A percentile compares a stretch with the other conserved stretches of the same genome.
Conservation (phyloP, 1,284 basidiomycete species). For the Peniophora sp. region DNA sequence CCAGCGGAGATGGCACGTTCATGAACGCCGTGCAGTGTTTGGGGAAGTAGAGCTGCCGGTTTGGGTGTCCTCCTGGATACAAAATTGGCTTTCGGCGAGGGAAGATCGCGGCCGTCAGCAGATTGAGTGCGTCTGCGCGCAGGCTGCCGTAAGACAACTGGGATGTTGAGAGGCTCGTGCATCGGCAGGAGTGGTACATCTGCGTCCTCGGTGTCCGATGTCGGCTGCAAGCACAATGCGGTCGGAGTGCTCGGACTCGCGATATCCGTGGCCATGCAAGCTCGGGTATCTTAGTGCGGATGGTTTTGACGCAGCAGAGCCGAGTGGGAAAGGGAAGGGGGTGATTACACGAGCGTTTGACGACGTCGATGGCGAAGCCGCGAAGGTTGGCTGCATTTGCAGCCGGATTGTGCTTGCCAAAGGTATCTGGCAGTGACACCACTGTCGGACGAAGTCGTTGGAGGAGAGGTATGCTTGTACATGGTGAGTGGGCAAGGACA, state of each 20-base stretch:
- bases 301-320: slow-evolving; percentile 69
- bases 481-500: slow-evolving; percentile 11
- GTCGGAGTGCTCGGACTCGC: slow-evolving; percentile 32
- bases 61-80: neutral
- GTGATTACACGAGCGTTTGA: slow-evolving; percentile 69
- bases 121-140: too few relatives aligned
- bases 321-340: slow-evolving; percentile 66
- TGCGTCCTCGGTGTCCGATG: slow-evolving; percentile 14
- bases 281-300: slow-evolving; percentile 57
- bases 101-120: too few relatives aligned
- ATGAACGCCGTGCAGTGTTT: slow-evolving; percentile 10
- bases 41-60: neutral
- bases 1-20: slow-evolving; percentile 31
- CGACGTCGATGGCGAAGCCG: slow-evolving; percentile 70
- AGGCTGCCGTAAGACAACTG: neutral
- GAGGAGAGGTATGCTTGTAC: slow-evolving; percentile 13
- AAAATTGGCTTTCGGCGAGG: neutral
- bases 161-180: slow-evolving; percentile 10
- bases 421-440: slow-evolving; percentile 8
- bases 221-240: slow-evolving; percentile 40
- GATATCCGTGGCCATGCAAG: slow-evolving; percentile 34
- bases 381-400: slow-evolving; percentile 47
- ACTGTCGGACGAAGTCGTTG: slow-evolving; percentile 12
- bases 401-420: slow-evolving; percentile 7
- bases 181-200: slow-evolving; percentile 32